phyloP scores from a whole-genome alignment of 306 rosid species.

The Trifolium repens region DNA sequence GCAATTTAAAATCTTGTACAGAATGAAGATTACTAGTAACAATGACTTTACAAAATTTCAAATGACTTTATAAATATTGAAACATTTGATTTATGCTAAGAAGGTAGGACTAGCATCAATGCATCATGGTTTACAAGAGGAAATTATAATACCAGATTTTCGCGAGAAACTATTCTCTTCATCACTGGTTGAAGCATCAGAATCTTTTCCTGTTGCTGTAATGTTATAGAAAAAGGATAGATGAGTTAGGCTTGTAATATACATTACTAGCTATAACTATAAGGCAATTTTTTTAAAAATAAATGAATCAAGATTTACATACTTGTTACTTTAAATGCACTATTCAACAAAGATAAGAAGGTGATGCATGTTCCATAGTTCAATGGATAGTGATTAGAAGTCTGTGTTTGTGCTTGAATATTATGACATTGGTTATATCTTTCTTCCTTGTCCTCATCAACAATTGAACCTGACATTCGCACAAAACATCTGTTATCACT shows the following conservation, averaged over 20 bases:
- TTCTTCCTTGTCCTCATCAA: slow-evolving; percentile 45
- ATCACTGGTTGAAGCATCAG: slow-evolving; percentile 32
- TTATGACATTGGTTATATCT: background rate
- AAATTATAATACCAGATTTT: slow-evolving; percentile 37
- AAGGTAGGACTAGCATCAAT: background rate
- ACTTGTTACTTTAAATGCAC: slow-evolving; percentile 35
- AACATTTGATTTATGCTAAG: slow-evolving; percentile 10
- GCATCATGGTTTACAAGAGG: background rate
- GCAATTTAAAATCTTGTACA: background rate
- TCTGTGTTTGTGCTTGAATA: background rate
- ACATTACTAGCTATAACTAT: background rate
- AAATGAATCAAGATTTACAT: slow-evolving; percentile 28
- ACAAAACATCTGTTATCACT: background rate
- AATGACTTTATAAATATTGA: background rate
- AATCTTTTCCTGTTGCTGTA: slow-evolving; percentile 43
- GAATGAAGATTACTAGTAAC: background rate
- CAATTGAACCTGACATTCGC: slow-evolving; percentile 48
- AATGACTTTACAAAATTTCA: background rate
- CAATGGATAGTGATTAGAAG: slow-evolving; percentile 23
- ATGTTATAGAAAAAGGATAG: slow-evolving; percentile 21
- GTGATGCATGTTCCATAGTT: slow-evolving; percentile 48
- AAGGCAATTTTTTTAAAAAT: background rate
- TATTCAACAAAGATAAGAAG: slow-evolving; percentile 34
- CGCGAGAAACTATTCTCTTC: slow-evolving; percentile 43
- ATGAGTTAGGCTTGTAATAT: slow-evolving; percentile 13